Conservation (phyloP, 306 rosid species). For the Cucurbita ficifolia region DNA sequence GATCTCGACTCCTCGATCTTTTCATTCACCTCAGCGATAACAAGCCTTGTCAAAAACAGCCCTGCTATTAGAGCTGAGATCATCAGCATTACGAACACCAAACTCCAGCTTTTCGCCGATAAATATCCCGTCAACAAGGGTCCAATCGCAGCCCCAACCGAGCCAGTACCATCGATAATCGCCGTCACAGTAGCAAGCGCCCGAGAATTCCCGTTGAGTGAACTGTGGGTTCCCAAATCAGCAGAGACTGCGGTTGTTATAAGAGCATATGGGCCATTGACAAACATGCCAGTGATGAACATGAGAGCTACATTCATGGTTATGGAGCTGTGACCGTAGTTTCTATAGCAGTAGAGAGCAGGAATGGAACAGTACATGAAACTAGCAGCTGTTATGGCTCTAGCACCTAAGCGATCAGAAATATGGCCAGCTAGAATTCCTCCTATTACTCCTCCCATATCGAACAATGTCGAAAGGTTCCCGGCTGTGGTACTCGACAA, state of each 20-base stretch:
- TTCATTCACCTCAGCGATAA: conserved; percentile 54
- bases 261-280: conserved; percentile 93
- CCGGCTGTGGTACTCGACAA: conserved; percentile 71
- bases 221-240: conserved; percentile 91
- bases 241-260: conserved; percentile 97
- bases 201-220: conserved; percentile 67
- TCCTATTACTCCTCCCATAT: conserved; percentile 87
- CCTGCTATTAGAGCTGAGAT: conserved; percentile 80
- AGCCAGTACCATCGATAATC: conserved; percentile 92
- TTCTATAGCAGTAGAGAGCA: conserved; percentile 71
- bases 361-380: conserved; percentile 99
- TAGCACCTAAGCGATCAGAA: conserved; percentile 69
- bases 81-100: conserved; percentile 89
- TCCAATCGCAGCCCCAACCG: conserved; percentile 93
- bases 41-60: conserved; percentile 72
- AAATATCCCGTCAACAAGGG: conserved; percentile 83
- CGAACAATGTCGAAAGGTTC: conserved; percentile 72
- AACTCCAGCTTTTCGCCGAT: conserved; percentile 70
- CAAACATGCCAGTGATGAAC: conserved; percentile 89
- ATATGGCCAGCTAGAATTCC: conserved; percentile 94
- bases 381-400: conserved; percentile 97
- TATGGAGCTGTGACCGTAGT: conserved; percentile 57
- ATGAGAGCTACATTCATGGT: conserved; percentile 37
- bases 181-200: conserved; percentile 95
- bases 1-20: conserved; percentile 60